Base-by-base conservation (phyloP, 441 rosid genomes). In the Kokia cookei region DNA sequence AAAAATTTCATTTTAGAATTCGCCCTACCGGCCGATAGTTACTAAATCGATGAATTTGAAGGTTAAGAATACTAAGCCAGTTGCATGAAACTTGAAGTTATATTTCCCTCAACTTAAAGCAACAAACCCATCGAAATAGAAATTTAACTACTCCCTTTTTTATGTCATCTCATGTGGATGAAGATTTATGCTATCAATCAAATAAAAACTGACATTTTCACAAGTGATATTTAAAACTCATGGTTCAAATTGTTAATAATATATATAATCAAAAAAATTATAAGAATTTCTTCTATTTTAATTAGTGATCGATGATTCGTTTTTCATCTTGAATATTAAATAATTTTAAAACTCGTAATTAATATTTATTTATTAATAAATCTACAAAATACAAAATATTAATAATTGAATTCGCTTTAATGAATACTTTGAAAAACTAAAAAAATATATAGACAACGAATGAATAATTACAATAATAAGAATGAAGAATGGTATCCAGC, bases 261-360 rank as follows among this genome's bases (percentile, higher is more conserved):
- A 32, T 32, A 32, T 32, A 2, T 32, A 32, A 32, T 4, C 5
- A 32, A 5, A 32, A 32, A 32, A 5, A 32, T 32, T 32, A 32
- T 32, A 32, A 32, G 4, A 32, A 0, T 0, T 4, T 32, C 1
- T 32, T 0, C 35, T 32, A 4, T 1, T 32, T 32, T 4, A 32
- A 5, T 5, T 32, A 32, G 0, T 32, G 37, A 0, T 32, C 4
- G 37, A 32, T 1, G 7, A 4, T 32, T 32, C 7, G 5, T 5
- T 32, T 0, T 0, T 0, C 1, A 0, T 32, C 1, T 1, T 32
- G 0, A 0, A 4, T 32, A 32, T 32, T 1, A 0, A 32, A 0
- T 0, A 32, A 0, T 0, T 32, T 4, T 32, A 32, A 32, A 32
- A 4, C 0, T 32, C 5, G 32, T 29, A 1, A 29, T 29, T 29